Evolutionary conservation across 305 asterid genomes (phyloP).

Genomic region (Coffea humblotiana): DNA sequence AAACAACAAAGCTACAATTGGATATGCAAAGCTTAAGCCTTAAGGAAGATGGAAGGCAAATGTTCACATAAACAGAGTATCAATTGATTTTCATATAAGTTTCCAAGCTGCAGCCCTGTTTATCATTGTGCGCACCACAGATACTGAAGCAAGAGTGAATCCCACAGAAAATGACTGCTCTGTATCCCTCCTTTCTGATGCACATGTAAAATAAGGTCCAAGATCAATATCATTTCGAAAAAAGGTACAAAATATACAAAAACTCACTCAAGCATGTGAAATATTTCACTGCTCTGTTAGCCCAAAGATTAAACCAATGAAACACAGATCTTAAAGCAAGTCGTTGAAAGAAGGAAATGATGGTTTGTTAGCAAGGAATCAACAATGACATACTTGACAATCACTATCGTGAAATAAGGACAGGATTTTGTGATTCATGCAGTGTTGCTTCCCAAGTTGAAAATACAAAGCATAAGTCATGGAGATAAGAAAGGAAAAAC

Average conservation of each 20-base stretch:
- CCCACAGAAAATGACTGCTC: conserved; percentile 94
- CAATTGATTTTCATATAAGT: conserved; percentile 21
- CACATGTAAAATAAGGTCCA: conserved; percentile 15
- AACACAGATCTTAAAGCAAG: neutral
- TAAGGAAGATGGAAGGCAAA: neutral
- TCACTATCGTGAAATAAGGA: neutral
- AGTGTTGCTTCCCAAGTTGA: neutral
- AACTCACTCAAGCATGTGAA: no score
- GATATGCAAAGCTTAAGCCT: neutral
- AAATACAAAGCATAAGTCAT: conserved; percentile 1
- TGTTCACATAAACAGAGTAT: neutral
- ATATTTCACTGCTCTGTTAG: neutral
- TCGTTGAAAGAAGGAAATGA: no score
- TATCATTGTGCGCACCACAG: conserved; percentile 97
- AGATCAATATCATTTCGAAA: neutral
- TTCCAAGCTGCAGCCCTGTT: conserved; percentile 99
- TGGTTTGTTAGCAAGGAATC: neutral
- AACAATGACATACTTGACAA: neutral
- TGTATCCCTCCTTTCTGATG: conserved; percentile 87
- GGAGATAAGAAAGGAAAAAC: conserved; percentile 2
- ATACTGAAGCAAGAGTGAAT: conserved; percentile 97
- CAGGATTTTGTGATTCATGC: no score
- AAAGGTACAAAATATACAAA: no score
- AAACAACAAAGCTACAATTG: neutral
- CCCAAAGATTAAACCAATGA: conserved; percentile 1